phyloP scores from a whole-genome alignment of 2,329 filamentous ascomycete genomes.

The Zalaria obscura region DNA sequence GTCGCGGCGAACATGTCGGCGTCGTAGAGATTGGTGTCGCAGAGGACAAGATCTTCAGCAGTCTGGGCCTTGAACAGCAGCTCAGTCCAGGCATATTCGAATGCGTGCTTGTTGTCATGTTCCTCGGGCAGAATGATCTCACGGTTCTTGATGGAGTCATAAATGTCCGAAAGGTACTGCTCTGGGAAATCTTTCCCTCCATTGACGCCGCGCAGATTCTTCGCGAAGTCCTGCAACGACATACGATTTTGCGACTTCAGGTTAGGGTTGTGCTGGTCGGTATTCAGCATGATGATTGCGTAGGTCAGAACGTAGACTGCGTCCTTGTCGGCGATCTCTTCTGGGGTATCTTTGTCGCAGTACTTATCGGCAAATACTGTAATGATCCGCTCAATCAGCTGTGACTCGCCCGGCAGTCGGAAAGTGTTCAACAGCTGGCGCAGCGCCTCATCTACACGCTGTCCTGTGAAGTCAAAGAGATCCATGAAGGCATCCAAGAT shows the following conservation, averaged over 20 bases:
- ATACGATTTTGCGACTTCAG: slow-evolving; percentile 68
- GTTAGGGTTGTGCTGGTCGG: slow-evolving; percentile 92
- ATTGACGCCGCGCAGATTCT: slow-evolving; percentile 85
- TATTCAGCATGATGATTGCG: slow-evolving; percentile 95
- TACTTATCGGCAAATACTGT: slow-evolving; percentile 80
- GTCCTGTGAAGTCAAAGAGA: slow-evolving; percentile 75
- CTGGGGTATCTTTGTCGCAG: slow-evolving; percentile 51
- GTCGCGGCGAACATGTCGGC: slow-evolving; percentile 95
- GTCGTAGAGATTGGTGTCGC: slow-evolving; percentile 88
- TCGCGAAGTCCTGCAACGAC: slow-evolving; percentile 67
- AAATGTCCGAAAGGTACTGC: slow-evolving; percentile 76
- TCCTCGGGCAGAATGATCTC: slow-evolving; percentile 97
- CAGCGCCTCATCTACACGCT: slow-evolving; percentile 81
- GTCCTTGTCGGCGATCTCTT: slow-evolving; percentile 72
- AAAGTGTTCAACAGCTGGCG: slow-evolving; percentile 81
- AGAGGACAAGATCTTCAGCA: slow-evolving; percentile 59
- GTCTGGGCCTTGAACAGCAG: slow-evolving; percentile 71
- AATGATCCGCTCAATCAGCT: slow-evolving; percentile 84
- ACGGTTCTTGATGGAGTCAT: slow-evolving; percentile 76
- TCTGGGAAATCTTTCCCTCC: slow-evolving; percentile 68
- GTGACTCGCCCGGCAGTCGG: slow-evolving; percentile 82
- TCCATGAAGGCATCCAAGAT: slow-evolving; percentile 74
- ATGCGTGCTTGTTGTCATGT: slow-evolving; percentile 90
- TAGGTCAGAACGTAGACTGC: slow-evolving; percentile 84
- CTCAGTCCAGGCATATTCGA: slow-evolving; percentile 97